Evolutionary conservation across 2,329 filamentous ascomycete genomes (phyloP), one percentile per base, ranked within the genome.

Genomic region (Fusarium illudens): DNA sequence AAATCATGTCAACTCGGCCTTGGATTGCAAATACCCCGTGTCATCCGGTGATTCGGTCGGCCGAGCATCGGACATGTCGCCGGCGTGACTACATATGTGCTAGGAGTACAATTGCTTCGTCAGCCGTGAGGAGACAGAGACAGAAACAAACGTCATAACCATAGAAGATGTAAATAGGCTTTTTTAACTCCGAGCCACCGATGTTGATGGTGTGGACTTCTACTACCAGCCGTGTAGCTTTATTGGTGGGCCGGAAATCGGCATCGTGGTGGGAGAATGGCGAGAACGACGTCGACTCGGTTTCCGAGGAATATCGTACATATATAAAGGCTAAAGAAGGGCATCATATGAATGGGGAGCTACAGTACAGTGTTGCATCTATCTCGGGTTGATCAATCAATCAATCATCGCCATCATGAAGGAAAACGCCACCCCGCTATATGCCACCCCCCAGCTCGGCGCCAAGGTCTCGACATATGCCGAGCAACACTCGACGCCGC

Each of bases 391-490:
- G n/a, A n/a, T n/a, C n/a, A 37, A 56, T 60, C 27, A 27, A 39
- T 32, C 29, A 30, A 4, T 25, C 34, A 20, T 20, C 12, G 19
- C 11, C 70, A 76, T 37, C 8, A 83, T 83, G 81, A 82, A 81
- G 68, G 70, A 75, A 20, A 77, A 76, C 70, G 70, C 69, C n/a
- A 76, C 78, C 22, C 68, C 75, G 25, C 77, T 84, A 33, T 84
- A 83, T 70, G 76, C 79, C 30, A 83, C 80, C 54, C 75, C 78
- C 25, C 70, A 79, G 56, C 77, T 84, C 52, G 79, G 78, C 53
- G 67, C 73, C 51, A 78, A 75, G 17, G 83, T 84, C 62, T 77
- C 78, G 13, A 74, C 78, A 12, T 85, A 86, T 71, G 77, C 83
- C 17, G 75, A 78, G 33, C 62, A 73, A 29, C 79, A 82, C 71